Percentiles rank a stretch among this genome's conserved stretches.
These are phyloP conservation scores for Fennellomyces sp. DNA, from an alignment of 371 early-diverging fungal genomes.

Conservation along the genomic window DNA sequence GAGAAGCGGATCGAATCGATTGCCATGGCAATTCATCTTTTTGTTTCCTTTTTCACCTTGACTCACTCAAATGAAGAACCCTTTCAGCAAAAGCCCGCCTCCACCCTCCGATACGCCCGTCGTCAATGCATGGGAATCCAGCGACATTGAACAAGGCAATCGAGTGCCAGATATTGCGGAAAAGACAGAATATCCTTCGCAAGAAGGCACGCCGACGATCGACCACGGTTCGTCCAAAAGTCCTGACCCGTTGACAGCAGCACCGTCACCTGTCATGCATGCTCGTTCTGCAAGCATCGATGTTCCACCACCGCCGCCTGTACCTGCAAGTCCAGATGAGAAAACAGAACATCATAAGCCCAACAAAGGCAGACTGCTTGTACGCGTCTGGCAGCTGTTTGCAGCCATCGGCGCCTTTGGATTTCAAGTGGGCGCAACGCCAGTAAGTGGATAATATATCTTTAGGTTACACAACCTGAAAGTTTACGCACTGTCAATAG, in stretches of 20 bases:
- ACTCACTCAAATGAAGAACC: not conserved
- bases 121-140: conserved; percentile 14
- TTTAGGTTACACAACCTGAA: not conserved
- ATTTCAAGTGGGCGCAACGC: conserved; percentile 36
- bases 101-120: not conserved
- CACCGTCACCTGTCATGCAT: not conserved
- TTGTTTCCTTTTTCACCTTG: too few relatives aligned
- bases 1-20: too few relatives aligned
- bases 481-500: conserved; percentile 1
- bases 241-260: not conserved
- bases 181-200: not conserved
- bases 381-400: conserved; percentile 35
- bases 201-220: not conserved
- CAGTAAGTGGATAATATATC: conserved; percentile 21
- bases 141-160: not conserved
- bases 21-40: too few relatives aligned
- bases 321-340: not conserved
- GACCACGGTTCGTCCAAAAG: too few relatives aligned
- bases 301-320: conserved; percentile 4
- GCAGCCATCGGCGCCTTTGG: conserved; percentile 39
- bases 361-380: conserved; percentile 11
- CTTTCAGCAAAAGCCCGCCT: not conserved
- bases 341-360: conserved; percentile 4
- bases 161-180: too few relatives aligned
- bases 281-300: conserved; percentile 1